Evolutionary conservation across 2,329 filamentous ascomycete species (phyloP), one percentile per base, ranked within the genome.

Genomic region (Didymella lethalis): DNA sequence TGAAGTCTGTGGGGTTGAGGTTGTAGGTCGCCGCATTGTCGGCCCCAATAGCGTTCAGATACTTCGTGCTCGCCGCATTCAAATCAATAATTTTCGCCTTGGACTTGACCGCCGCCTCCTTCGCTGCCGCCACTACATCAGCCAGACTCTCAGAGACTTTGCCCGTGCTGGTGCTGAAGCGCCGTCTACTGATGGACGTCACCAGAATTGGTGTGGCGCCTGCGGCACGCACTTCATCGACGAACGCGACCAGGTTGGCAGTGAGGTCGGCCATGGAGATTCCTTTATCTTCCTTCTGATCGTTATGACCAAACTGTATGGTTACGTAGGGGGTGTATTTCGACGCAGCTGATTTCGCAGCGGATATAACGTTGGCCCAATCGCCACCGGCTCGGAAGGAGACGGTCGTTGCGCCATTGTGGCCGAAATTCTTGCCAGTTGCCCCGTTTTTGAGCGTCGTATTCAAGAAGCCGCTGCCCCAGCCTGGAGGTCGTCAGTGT

Each of bases 301-400:
- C 86, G 57, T 88, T 88, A 69, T 88, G 85, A 0, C 86, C 86
- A 57, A 88, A 88, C 76, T 76, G 77, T 16, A 87, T 85, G 0
- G 84, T 86, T 7, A 86, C 84, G 51, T 81, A 85, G 7, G 80
- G 77, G 4, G 76, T 64, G 59, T 79, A 80, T 5, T 69, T 74
- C 18, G 78, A 70, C 0, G 72, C 70, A 32, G 73, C 68, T 4
- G 48, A 36, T 26, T 65, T 64, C 0, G 85, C 76, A 0, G 79
- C 73, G 4, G 70, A 57, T 1, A 87, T 74, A 0, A 85, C 79
- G 0, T 76, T 77, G 0, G 65, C 76, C 86, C 86, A 88, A 56
- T 83, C 77, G 0, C 85, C 83, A 2, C 81, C 80, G 0, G 72
- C 68, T 6, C 81, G 76, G 67, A 84, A 88, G 0, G 82, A 84